These are phyloP conservation scores for Babesia caballi DNA, from an alignment of 169 alveolate species.

Conservation along the genomic window DNA sequence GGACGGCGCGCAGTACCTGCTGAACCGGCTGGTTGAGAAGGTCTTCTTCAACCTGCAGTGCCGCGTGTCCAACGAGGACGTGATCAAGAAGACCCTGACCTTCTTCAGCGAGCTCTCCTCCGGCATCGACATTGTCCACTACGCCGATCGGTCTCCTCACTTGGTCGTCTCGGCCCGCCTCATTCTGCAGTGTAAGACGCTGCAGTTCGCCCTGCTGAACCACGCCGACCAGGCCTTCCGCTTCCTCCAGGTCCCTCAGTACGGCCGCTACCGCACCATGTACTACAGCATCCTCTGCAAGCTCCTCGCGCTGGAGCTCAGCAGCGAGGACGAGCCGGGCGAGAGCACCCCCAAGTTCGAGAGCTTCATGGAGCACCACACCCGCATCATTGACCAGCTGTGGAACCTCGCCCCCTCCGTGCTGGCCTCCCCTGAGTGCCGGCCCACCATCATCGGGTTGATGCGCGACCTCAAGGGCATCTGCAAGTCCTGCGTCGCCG, in stretches of 20 bases:
- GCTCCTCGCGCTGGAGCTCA: conserved; percentile 81
- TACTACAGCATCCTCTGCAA: conserved; percentile 88
- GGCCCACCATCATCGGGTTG: conserved; percentile 82
- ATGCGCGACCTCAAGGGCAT: conserved; percentile 89
- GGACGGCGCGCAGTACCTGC: conserved; percentile 71
- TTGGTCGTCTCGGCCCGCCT: conserved; percentile 88
- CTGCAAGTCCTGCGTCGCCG: conserved; percentile 75
- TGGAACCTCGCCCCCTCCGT: conserved; percentile 19
- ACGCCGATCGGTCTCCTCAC: conserved; percentile 88
- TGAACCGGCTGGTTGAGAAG: conserved; percentile 63
- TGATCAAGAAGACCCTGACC: conserved; percentile 85
- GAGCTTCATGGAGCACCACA: conserved; percentile 53
- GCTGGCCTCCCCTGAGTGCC: conserved; percentile 66
- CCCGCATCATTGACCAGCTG: conserved; percentile 41
- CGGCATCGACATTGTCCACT: conserved; percentile 90
- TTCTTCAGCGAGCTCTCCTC: conserved; percentile 88
- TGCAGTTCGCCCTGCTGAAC: conserved; percentile 69
- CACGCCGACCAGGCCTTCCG: conserved; percentile 64
- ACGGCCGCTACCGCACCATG: conserved; percentile 86
- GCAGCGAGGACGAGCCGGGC: conserved; percentile 68
- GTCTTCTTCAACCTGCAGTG: conserved; percentile 83
- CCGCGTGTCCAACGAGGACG: conserved; percentile 79
- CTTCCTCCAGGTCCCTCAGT: conserved; percentile 66
- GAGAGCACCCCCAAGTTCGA: conserved; percentile 51
- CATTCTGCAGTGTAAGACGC: conserved; percentile 86